A percentile compares a stretch with the other conserved stretches of the same genome.
Evolutionary conservation across 495 filamentous ascomycete genomes (phyloP).

Genomic region (Letharia columbiana): DNA sequence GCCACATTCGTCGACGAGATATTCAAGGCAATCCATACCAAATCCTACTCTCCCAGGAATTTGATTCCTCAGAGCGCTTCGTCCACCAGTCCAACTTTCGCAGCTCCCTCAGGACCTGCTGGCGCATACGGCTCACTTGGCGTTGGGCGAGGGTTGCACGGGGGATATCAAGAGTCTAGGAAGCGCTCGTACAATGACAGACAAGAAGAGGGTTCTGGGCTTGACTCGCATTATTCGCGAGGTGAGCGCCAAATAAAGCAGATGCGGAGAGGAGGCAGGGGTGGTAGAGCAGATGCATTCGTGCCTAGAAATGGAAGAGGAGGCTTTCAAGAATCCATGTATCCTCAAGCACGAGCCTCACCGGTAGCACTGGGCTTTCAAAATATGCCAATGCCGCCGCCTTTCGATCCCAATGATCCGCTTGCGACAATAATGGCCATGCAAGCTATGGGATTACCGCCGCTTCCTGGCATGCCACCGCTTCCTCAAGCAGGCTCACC

Average conservation of each 20-base stretch:
- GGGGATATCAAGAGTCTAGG: conserved; percentile 30
- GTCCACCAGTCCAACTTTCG: conserved; percentile 17
- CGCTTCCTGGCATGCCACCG: conserved; percentile 45
- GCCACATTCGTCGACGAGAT: conserved; percentile 74
- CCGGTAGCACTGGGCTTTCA: conserved; percentile 35
- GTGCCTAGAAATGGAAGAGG: conserved; percentile 27
- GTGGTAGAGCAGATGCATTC: conserved; percentile 45
- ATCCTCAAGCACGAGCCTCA: conserved; percentile 19
- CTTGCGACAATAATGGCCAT: conserved; percentile 64
- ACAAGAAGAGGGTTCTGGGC: conserved; percentile 42
- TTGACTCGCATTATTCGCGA: conserved; percentile 36
- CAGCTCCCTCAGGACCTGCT: conserved; percentile 30
- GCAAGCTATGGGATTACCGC: conserved; percentile 57
- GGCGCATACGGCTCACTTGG: conserved; percentile 26
- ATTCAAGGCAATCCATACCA: conserved; percentile 61
- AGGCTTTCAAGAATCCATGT: conserved; percentile 11
- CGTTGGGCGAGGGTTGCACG: conserved; percentile 18
- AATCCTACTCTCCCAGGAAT: conserved; percentile 51
- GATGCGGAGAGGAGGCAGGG: conserved; percentile 53
- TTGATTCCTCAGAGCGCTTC: conserved; percentile 35
- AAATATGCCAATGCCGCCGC: conserved; percentile 41
- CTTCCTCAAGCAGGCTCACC: conserved; percentile 28
- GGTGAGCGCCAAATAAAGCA: conserved; percentile 60
- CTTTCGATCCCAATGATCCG: conserved; percentile 55
- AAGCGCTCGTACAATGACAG: conserved; percentile 56